These are phyloP conservation scores for Yamadazyma diddensiae DNA, from an alignment of 1,139 yeast genomes.

Conservation along the genomic window DNA sequence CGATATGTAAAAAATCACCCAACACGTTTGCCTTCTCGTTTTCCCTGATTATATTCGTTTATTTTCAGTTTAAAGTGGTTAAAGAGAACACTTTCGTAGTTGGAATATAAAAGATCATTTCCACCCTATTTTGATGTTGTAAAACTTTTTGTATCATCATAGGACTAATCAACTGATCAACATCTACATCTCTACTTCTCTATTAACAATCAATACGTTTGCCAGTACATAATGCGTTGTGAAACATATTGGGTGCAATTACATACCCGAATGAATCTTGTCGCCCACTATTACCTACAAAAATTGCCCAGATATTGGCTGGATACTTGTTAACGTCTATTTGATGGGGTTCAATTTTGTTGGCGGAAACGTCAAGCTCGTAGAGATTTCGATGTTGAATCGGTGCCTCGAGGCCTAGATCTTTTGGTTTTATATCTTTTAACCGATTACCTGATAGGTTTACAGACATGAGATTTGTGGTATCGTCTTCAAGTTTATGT, in stretches of 20 bases:
- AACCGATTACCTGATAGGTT: conserved; percentile 19
- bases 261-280: conserved; percentile 25
- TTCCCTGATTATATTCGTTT: conserved; percentile 53
- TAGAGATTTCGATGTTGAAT: conserved; percentile 15
- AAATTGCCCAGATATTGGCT: conserved; percentile 13
- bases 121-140: conserved; percentile 42
- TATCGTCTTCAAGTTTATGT: neutral
- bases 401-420: conserved; percentile 16
- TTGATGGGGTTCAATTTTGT: conserved; percentile 11
- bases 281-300: conserved; percentile 18
- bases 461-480: conserved; percentile 15
- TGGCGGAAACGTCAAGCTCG: conserved; percentile 22
- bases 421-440: conserved; percentile 9
- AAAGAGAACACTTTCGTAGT: conserved; percentile 47
- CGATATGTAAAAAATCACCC: conserved; percentile 8
- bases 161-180: conserved; percentile 46
- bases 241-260: conserved; percentile 18
- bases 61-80: conserved; percentile 51
- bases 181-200: conserved; percentile 8
- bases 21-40: conserved; percentile 44
- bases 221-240: conserved; percentile 14
- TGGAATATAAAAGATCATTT: conserved; percentile 45
- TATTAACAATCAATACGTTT: conserved; percentile 17
- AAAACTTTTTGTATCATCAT: conserved; percentile 20
- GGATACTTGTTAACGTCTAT: conserved; percentile 13